Evolutionary conservation across 495 filamentous ascomycete genomes (phyloP).

Genomic region (Podospora didyma): DNA sequence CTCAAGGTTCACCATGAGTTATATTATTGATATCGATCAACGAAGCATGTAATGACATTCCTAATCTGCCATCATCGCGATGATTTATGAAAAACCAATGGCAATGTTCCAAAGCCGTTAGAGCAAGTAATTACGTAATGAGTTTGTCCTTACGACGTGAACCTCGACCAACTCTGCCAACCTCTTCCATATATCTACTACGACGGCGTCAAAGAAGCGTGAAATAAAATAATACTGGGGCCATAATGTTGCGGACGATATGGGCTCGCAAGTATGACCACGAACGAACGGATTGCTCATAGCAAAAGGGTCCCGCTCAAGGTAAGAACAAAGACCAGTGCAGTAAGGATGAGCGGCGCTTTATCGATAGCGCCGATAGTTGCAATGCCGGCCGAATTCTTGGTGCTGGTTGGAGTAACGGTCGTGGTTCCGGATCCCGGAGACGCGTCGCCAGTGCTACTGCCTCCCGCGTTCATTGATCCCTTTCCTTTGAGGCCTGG

Average conservation of each 20-base stretch:
- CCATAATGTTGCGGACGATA: not conserved
- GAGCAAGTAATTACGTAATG: no score
- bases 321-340: slow-evolving; percentile 54
- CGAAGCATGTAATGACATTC: no score
- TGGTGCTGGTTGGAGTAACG: slow-evolving; percentile 22
- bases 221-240: not conserved
- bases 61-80: no score
- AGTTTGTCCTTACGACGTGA: no score
- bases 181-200: no score
- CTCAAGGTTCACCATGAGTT: no score
- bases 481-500: slow-evolving; percentile 68
- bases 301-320: slow-evolving; percentile 59
- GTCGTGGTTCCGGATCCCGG: slow-evolving; percentile 56
- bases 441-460: slow-evolving; percentile 58
- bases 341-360: slow-evolving; percentile 50
- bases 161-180: no score
- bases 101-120: no score
- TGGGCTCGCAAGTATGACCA: not conserved
- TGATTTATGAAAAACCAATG: no score
- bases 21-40: no score
- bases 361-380: slow-evolving; percentile 45
- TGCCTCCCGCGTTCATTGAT: slow-evolving; percentile 62
- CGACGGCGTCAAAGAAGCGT: no score
- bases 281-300: not conserved
- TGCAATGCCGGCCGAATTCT: slow-evolving; percentile 35